phyloP scores from a whole-genome alignment of 768 basidiomycete genomes.

The Tephrocybe sp. region DNA sequence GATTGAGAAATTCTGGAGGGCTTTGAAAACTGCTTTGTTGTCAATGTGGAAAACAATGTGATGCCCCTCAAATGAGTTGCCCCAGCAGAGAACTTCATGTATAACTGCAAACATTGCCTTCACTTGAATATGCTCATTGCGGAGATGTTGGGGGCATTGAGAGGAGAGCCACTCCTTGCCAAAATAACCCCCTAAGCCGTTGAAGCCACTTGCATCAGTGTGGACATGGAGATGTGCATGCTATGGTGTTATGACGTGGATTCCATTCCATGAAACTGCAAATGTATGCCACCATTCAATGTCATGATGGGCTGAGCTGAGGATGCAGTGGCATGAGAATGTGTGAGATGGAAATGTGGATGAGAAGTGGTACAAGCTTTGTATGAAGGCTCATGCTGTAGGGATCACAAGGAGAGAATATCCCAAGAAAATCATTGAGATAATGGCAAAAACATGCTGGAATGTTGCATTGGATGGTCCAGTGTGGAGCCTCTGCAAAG shows the following conservation, averaged over 20 bases:
- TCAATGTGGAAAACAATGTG: slow-evolving; percentile 32
- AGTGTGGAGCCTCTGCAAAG: too few species aligned
- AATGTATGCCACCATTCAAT: too few species aligned
- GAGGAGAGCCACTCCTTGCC: slow-evolving; percentile 25
- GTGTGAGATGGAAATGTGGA: slow-evolving; percentile 20
- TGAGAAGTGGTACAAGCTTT: slow-evolving; percentile 27
- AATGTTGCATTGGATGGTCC: slow-evolving; percentile 27
- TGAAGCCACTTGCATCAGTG: slow-evolving; percentile 33
- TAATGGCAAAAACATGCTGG: slow-evolving; percentile 28
- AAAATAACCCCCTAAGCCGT: slow-evolving; percentile 28
- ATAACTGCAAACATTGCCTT: slow-evolving; percentile 30
- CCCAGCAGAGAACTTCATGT: too few species aligned
- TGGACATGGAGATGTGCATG: slow-evolving; percentile 17
- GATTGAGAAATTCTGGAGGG: too few species aligned
- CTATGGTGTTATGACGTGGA: slow-evolving; percentile 17
- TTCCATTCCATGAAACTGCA: slow-evolving; percentile 26
- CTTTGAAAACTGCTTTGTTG: too few species aligned
- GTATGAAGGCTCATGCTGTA: slow-evolving; percentile 25
- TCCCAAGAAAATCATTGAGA: too few species aligned
- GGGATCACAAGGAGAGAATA: slow-evolving; percentile 37
- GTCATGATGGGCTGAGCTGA: slow-evolving; percentile 14
- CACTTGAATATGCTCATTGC: slow-evolving; percentile 29
- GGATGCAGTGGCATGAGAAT: slow-evolving; percentile 22
- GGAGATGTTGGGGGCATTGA: slow-evolving; percentile 21
- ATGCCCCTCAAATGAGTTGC: slow-evolving; percentile 17